A percentile compares a stretch with the other conserved stretches of the same genome.
Conservation (phyloP, 345 rosid genomes). For the Linum usitatissimum region DNA sequence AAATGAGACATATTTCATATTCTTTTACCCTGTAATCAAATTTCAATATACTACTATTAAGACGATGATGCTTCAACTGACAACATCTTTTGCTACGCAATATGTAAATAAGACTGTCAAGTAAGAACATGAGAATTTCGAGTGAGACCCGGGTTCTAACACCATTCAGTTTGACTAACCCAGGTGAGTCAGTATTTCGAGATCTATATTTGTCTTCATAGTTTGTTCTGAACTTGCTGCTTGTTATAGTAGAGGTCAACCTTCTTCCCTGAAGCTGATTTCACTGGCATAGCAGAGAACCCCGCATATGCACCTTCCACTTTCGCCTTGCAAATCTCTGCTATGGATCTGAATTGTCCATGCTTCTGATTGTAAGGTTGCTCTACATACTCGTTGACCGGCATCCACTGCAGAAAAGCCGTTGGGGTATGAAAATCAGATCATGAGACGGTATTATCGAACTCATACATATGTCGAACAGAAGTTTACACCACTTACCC, state of each 20-base stretch:
- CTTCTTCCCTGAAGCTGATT: slow-evolving; percentile 38
- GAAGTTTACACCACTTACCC: slow-evolving; percentile 15
- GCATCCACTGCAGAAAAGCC: slow-evolving; percentile 62
- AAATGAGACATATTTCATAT: no score
- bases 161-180: no score
- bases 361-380: slow-evolving; percentile 42
- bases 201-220: no score
- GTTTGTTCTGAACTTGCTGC: background rate
- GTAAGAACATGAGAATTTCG: no score
- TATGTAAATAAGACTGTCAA: no score
- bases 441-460: background rate
- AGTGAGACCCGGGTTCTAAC: no score
- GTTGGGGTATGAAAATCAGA: background rate
- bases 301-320: slow-evolving; percentile 36
- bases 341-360: slow-evolving; percentile 35
- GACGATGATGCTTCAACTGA: no score
- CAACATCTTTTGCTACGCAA: no score
- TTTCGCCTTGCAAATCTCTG: slow-evolving; percentile 49
- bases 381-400: slow-evolving; percentile 44
- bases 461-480: background rate
- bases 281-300: slow-evolving; percentile 28
- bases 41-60: no score
- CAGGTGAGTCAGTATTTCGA: no score
- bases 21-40: no score
- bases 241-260: slow-evolving; percentile 42